phyloP scores from a whole-genome alignment of 2,329 filamentous ascomycete genomes.

The Ophiocordyceps unilateralis region DNA sequence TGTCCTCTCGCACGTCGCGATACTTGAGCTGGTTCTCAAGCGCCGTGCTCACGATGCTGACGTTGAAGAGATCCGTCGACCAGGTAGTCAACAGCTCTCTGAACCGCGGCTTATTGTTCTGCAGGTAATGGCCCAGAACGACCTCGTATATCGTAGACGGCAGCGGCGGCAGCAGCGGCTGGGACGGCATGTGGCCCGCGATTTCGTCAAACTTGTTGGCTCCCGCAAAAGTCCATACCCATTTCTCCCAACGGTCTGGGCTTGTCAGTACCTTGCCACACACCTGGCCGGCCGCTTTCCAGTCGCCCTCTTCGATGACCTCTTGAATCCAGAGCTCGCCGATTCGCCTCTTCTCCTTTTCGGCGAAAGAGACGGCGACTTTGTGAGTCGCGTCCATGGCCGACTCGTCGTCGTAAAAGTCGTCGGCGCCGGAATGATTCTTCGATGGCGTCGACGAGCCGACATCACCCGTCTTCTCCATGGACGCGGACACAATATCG shows the following conservation, averaged over 20 bases:
- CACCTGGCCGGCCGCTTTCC: conserved; percentile 60
- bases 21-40: conserved; percentile 71
- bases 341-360: conserved; percentile 78
- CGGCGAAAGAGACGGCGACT: conserved; percentile 45
- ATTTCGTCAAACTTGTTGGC: conserved; percentile 83
- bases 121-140: conserved; percentile 75
- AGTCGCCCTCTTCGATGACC: conserved; percentile 56
- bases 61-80: conserved; percentile 71
- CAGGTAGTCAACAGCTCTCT: conserved; percentile 66
- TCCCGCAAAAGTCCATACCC: conserved; percentile 83
- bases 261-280: conserved; percentile 71
- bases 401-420: conserved; percentile 57
- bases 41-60: conserved; percentile 55
- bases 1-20: conserved; percentile 58
- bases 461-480: conserved; percentile 22
- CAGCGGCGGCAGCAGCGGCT: conserved; percentile 61
- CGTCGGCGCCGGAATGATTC: conserved; percentile 25
- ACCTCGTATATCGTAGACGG: conserved; percentile 75
- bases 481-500: conserved; percentile 37
- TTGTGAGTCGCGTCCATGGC: conserved; percentile 39
- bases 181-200: conserved; percentile 61
- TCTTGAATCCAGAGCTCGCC: conserved; percentile 90
- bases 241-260: conserved; percentile 78
- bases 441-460: conserved; percentile 23
- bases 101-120: conserved; percentile 57